Conservation (phyloP, 2,329 filamentous ascomycete genomes). For the Periglandula ipomoeae region DNA sequence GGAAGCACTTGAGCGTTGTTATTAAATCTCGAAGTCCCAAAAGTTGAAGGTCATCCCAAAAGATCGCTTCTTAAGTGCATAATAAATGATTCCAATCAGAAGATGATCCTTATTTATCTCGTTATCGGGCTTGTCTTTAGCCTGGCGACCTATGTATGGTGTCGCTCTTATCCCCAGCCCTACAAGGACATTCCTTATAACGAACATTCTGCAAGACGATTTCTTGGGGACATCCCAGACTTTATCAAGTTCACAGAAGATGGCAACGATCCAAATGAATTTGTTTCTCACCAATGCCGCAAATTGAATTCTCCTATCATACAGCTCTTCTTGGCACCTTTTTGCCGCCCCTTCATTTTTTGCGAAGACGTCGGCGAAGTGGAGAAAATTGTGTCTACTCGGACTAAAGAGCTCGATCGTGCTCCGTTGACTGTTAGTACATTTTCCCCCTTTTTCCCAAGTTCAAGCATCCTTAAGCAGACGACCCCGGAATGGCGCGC, state of each 20-base stretch:
- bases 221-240: conserved; percentile 8
- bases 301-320: conserved; percentile 3
- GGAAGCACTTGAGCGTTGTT: too few relatives aligned
- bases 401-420: conserved; percentile 34
- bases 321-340: conserved; percentile 29
- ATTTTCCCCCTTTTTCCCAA: conserved; percentile 21
- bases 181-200: conserved; percentile 6
- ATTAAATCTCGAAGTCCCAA: too few relatives aligned
- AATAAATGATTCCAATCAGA: too few relatives aligned
- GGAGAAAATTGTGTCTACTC: conserved; percentile 33
- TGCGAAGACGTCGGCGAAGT: conserved; percentile 28
- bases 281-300: neutral
- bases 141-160: neutral
- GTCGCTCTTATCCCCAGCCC: conserved; percentile 1
- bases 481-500: conserved; percentile 23
- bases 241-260: neutral
- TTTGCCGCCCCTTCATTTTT: conserved; percentile 31
- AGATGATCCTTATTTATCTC: neutral
- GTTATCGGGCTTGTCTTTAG: neutral
- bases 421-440: conserved; percentile 22
- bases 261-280: neutral
- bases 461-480: conserved; percentile 23
- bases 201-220: conserved; percentile 1
- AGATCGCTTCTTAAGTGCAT: too few relatives aligned
- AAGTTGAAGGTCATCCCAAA: too few relatives aligned